These are phyloP conservation scores for Chenopodium quinoa DNA, from an alignment of 148 eudicot species.

Conservation along the genomic window DNA sequence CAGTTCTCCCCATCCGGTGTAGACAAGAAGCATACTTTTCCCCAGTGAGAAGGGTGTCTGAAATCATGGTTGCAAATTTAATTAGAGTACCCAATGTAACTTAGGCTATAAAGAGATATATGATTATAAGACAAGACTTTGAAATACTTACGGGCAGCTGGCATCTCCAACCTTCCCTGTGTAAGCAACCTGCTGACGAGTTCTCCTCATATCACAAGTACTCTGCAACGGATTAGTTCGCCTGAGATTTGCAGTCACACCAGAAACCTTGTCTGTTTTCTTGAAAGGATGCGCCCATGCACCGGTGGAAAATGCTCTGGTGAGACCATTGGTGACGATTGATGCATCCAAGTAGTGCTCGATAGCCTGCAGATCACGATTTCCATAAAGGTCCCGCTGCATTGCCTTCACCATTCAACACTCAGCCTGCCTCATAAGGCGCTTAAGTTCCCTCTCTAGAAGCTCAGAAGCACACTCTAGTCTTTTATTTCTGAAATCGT, in stretches of 20 bases:
- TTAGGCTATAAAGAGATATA: neutral
- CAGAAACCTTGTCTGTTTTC: slow-evolving; percentile 62
- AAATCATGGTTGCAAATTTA: slow-evolving; percentile 14
- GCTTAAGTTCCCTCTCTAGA: slow-evolving; percentile 73
- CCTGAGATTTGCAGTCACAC: slow-evolving; percentile 80
- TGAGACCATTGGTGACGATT: slow-evolving; percentile 82
- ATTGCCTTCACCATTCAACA: slow-evolving; percentile 84
- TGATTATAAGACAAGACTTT: neutral
- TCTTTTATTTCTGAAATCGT: slow-evolving; percentile 90
- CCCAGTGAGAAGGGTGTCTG: slow-evolving; percentile 99
- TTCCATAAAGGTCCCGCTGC: slow-evolving; percentile 87
- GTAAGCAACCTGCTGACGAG: slow-evolving; percentile 80
- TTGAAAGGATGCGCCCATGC: slow-evolving; percentile 81
- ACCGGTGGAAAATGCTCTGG: slow-evolving; percentile 88
- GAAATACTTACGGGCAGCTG: slow-evolving; percentile 88
- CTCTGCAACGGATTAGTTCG: slow-evolving; percentile 87
- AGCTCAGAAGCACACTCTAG: slow-evolving; percentile 80
- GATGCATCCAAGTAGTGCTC: slow-evolving; percentile 88
- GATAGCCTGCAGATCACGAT: slow-evolving; percentile 45
- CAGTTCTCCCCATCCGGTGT: slow-evolving; percentile 97
- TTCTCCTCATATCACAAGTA: slow-evolving; percentile 78
- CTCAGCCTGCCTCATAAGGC: slow-evolving; percentile 83
- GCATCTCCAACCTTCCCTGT: slow-evolving; percentile 96
- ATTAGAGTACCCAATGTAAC: too few species aligned
- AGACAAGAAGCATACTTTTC: slow-evolving; percentile 76